A percentile compares a stretch with the other conserved stretches of the same genome.
phyloP scores from a whole-genome alignment of 208 protist species.

The Trypanosoma avium region DNA sequence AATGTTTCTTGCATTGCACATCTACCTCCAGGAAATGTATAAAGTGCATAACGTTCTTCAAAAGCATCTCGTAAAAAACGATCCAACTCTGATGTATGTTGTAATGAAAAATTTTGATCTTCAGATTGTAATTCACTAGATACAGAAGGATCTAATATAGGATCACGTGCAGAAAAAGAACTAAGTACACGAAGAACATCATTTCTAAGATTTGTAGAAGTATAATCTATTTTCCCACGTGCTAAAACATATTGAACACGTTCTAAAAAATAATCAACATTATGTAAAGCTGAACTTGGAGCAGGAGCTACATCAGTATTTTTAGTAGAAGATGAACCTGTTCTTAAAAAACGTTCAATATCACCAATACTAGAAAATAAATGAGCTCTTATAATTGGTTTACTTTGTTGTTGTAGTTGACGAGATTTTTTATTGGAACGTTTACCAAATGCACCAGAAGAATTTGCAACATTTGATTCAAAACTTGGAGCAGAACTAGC shows the following conservation, averaged over 20 bases:
- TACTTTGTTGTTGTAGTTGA: not conserved
- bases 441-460: no score
- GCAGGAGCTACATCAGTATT: slow-evolving; percentile 62
- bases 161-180: slow-evolving; percentile 4
- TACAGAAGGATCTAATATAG: not conserved
- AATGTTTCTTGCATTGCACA: slow-evolving; percentile 73
- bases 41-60: slow-evolving; percentile 81
- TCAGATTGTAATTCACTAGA: not conserved
- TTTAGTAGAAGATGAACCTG: slow-evolving; percentile 71
- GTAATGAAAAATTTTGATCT: slow-evolving; percentile 4
- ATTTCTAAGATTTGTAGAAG: not conserved
- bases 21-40: slow-evolving; percentile 46
- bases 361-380: slow-evolving; percentile 72
- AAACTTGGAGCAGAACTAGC: not conserved
- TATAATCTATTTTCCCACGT: slow-evolving; percentile 25
- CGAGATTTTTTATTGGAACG: no score
- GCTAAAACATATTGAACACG: slow-evolving; percentile 51
- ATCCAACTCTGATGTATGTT: slow-evolving; percentile 32
- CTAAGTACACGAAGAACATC: slow-evolving; percentile 2
- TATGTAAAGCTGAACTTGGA: slow-evolving; percentile 53
- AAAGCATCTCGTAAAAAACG: slow-evolving; percentile 58
- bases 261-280: slow-evolving; percentile 51
- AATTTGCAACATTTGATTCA: not conserved
- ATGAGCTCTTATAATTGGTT: slow-evolving; percentile 37
- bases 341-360: slow-evolving; percentile 83